Conservation (phyloP, 2,329 filamentous ascomycete species). For the Cadophora malorum region DNA sequence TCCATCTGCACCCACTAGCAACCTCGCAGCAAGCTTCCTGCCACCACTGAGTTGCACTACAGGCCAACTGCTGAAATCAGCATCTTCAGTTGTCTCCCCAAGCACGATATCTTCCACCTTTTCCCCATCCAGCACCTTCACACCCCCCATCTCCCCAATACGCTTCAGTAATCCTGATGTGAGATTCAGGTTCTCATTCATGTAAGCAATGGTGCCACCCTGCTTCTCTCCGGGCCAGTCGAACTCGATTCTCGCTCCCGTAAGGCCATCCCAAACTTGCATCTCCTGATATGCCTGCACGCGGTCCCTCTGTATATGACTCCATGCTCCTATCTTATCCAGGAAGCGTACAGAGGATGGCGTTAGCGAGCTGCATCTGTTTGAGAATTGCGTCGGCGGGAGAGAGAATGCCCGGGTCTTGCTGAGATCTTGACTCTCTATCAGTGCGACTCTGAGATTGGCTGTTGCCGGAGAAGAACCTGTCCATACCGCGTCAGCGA, state of each 20-base stretch:
- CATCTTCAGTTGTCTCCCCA: constrained; percentile 69
- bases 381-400: constrained; percentile 76
- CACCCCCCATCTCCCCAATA: constrained; percentile 70
- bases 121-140: constrained; percentile 76
- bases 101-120: constrained; percentile 81
- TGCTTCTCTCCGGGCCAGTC: constrained; percentile 71
- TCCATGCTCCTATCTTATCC: constrained; percentile 84
- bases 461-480: constrained; percentile 78
- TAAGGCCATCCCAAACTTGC: constrained; percentile 98
- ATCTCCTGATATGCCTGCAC: constrained; percentile 92
- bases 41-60: constrained; percentile 74
- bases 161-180: constrained; percentile 77
- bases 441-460: constrained; percentile 81
- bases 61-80: constrained; percentile 88
- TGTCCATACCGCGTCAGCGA: constrained; percentile 46
- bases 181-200: constrained; percentile 94
- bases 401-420: constrained; percentile 72
- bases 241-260: constrained; percentile 86
- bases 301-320: constrained; percentile 72
- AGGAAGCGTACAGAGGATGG: constrained; percentile 86
- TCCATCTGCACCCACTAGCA: constrained; percentile 92
- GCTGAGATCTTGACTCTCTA: constrained; percentile 86
- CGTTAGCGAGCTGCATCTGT: constrained; percentile 94
- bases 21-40: constrained; percentile 74
- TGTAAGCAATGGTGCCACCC: constrained; percentile 81